phyloP scores from a whole-genome alignment of 1,139 yeast species.

The Yamadazyma trypodendri region DNA sequence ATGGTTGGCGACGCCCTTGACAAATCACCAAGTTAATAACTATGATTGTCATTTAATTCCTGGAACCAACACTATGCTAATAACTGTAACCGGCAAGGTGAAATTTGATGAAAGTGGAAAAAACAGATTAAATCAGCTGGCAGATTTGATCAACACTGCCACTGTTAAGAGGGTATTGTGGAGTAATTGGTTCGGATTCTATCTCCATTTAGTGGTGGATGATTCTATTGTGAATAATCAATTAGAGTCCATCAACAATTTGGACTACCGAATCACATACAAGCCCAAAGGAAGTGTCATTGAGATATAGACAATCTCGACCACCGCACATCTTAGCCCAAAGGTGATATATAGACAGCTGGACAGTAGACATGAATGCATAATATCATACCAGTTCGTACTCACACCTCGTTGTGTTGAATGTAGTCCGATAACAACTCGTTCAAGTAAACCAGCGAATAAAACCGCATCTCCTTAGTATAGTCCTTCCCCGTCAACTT shows the following conservation, averaged over 20 bases:
- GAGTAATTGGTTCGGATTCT: slow-evolving; percentile 73
- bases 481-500: slow-evolving; percentile 25
- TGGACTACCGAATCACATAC: slow-evolving; percentile 66
- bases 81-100: slow-evolving; percentile 62
- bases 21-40: slow-evolving; percentile 63
- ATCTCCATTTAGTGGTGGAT: slow-evolving; percentile 58
- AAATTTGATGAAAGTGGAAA: slow-evolving; percentile 73
- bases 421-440: slow-evolving; percentile 30
- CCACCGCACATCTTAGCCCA: neutral
- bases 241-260: slow-evolving; percentile 49
- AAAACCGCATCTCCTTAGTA: slow-evolving; percentile 20
- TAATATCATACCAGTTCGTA: no score
- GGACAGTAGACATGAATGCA: no score
- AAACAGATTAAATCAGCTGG: slow-evolving; percentile 60
- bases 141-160: slow-evolving; percentile 34
- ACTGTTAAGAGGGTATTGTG: slow-evolving; percentile 39
- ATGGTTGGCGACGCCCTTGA: slow-evolving; percentile 61
- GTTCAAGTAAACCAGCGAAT: slow-evolving; percentile 37
- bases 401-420: slow-evolving; percentile 14
- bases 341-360: neutral
- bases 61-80: slow-evolving; percentile 55
- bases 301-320: slow-evolving; percentile 4
- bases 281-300: slow-evolving; percentile 58
- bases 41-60: slow-evolving; percentile 73
- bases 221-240: slow-evolving; percentile 47